Evolutionary conservation across 352 stramenopile genomes (phyloP).

Genomic region (Sclerospora graminicola): DNA sequence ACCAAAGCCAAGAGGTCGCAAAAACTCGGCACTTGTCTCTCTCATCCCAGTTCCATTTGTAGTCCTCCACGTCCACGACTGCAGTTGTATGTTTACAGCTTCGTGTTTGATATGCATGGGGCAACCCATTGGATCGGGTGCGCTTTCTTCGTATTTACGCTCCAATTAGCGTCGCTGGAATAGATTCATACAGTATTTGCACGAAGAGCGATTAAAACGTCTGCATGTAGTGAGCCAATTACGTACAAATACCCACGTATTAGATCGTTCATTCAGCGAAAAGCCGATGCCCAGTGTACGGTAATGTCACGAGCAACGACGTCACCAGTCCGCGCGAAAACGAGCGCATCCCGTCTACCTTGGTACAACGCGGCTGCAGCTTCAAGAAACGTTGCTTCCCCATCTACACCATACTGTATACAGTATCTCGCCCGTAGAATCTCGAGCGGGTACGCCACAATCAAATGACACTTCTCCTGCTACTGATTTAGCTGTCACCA

Average conservation of each 20-base stretch:
- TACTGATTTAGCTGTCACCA: slow-evolving; percentile 60
- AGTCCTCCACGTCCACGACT: too few relatives aligned
- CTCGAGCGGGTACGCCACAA: slow-evolving; percentile 73
- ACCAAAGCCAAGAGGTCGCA: too few relatives aligned
- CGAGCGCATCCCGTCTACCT: slow-evolving; percentile 47
- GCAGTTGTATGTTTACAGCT: too few relatives aligned
- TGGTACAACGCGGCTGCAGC: slow-evolving; percentile 73
- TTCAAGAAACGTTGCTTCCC: slow-evolving; percentile 65
- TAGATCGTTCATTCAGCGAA: slow-evolving; percentile 76
- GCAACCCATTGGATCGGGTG: slow-evolving; percentile 14
- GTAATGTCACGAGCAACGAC: slow-evolving; percentile 70
- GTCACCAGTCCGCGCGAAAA: slow-evolving; percentile 63
- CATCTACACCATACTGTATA: slow-evolving; percentile 86
- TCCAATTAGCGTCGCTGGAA: slow-evolving; percentile 28
- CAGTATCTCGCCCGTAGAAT: slow-evolving; percentile 73
- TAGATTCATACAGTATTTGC: not conserved
- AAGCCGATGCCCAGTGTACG: slow-evolving; percentile 84
- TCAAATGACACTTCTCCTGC: slow-evolving; percentile 60
- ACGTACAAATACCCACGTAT: slow-evolving; percentile 42
- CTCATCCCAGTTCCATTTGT: too few relatives aligned
- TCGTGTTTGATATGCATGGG: too few relatives aligned
- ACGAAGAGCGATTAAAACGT: not conserved
- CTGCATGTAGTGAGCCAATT: not conserved
- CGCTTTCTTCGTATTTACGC: slow-evolving; percentile 15
- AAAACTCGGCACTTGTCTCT: too few relatives aligned